Evolutionary conservation across 352 stramenopile species (phyloP).

Genomic region (Halophytophthora polymorphica): DNA sequence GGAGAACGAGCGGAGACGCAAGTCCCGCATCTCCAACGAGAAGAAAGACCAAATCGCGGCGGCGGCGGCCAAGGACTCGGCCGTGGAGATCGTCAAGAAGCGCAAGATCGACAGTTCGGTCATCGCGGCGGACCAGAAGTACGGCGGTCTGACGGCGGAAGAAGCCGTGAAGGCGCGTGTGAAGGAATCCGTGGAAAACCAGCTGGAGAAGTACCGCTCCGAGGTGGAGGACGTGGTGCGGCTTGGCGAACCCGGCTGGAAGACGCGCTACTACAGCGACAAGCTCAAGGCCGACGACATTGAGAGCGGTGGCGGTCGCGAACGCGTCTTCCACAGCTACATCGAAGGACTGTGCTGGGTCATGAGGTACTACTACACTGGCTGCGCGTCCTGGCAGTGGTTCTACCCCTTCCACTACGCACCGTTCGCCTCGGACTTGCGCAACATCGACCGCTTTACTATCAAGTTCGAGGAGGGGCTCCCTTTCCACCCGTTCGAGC

Average conservation of each 20-base stretch:
- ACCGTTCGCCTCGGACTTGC: conserved; percentile 91
- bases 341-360: conserved; percentile 99
- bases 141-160: conserved; percentile 54
- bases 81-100: conserved; percentile 80
- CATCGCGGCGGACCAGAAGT: conserved; percentile 71
- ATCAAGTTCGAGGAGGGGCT: conserved; percentile 94
- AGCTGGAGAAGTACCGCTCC: conserved; percentile 79
- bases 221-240: conserved; percentile 92
- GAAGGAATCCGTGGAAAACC: conserved; percentile 70
- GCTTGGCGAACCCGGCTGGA: conserved; percentile 96
- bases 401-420: conserved; percentile 99
- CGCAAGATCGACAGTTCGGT: conserved; percentile 58
- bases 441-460: conserved; percentile 82
- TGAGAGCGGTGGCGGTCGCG: conserved; percentile 79
- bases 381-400: conserved; percentile 98
- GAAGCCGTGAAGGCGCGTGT: conserved; percentile 81
- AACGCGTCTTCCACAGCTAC: conserved; percentile 93
- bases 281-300: conserved; percentile 88
- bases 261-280: conserved; percentile 90
- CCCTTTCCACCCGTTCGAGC: conserved; percentile 97
- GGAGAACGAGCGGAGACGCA: conserved; percentile 67
- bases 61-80: conserved; percentile 55
- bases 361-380: conserved; percentile 99
- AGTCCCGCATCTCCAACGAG: conserved; percentile 62
- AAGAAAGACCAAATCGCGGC: conserved; percentile 73